Conservation (phyloP, 176 grass and related monocot genomes). For the Ananas comosus region DNA sequence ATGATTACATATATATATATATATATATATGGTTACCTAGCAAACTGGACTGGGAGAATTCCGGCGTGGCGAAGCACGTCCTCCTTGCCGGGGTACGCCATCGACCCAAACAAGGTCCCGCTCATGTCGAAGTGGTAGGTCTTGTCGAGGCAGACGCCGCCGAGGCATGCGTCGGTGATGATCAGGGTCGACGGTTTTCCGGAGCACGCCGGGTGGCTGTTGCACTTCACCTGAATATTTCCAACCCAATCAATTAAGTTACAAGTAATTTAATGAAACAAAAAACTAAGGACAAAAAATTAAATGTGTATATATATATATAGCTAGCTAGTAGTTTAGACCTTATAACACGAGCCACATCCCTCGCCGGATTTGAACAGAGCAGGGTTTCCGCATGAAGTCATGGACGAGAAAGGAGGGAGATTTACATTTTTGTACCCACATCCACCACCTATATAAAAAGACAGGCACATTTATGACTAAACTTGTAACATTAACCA, state of each 20-base stretch:
- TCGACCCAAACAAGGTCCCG: constrained; percentile 48
- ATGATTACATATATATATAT: neutral
- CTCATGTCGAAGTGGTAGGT: constrained; percentile 58
- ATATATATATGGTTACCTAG: constrained; percentile 17
- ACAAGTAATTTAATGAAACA: too few species aligned
- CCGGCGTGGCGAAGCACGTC: constrained; percentile 48
- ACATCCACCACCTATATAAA: constrained; percentile 44
- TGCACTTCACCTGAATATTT: constrained; percentile 32
- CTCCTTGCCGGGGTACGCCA: constrained; percentile 31
- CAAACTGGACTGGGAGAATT: constrained; percentile 50
- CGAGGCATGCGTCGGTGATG: constrained; percentile 41
- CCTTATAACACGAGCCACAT: constrained; percentile 53
- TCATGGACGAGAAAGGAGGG: constrained; percentile 49
- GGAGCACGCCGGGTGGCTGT: constrained; percentile 37
- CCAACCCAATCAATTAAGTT: too few species aligned
- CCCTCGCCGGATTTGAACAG: constrained; percentile 47
- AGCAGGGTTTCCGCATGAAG: constrained; percentile 37
- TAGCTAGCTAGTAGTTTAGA: neutral
- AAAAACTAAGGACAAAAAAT: too few species aligned
- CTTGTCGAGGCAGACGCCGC: neutral
- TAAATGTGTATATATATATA: neutral
- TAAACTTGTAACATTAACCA: neutral
- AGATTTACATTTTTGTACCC: constrained; percentile 44
- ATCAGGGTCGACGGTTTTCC: constrained; percentile 36
- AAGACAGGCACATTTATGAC: neutral